Evolutionary conservation across 495 filamentous ascomycete genomes (phyloP), one percentile per base, ranked within the genome.

Genomic region (Xylaria telfairii): DNA sequence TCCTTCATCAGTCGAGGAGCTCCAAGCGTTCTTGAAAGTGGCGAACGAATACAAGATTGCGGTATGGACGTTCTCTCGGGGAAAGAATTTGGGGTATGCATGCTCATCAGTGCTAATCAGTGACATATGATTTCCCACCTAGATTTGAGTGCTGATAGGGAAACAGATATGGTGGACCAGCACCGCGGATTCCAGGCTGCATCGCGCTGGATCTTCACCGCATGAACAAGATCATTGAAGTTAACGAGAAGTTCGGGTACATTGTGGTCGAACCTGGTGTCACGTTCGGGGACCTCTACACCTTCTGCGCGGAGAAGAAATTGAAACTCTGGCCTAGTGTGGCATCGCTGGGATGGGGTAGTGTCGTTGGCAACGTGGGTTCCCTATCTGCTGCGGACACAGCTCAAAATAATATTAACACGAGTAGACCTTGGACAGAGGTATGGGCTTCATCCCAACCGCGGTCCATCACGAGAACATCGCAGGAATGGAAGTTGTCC

Each of bases 261-360:
- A 84, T 83, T 4, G 76, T 91, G 0, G 85, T 91, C 24, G 80
- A 86, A 73, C 87, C 87, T 0, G 87, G 87, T 8, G 88, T 90
- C 4, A 83, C 85, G 0, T 90, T 86, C 61, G 84, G 81, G 34
- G 84, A 85, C 26, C 75, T 89, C 26, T 86, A 89, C 68, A 79
- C 84, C 24, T 82, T 87, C 70, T 83, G 87, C 63, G 80, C 83
- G 42, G 80, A 78, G 39, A 68, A 83, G 7, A 82, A 81, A n/a
- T 81, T 84, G 62, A 85, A 84, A 59, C 77, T 89, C 6, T 88
- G 86, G 86, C 82, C 84, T 4, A 86, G 84, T 71, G 83, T 81
- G 4, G 86, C 88, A 5, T 84, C 84, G 63, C 75, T 90, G n/a
- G 87, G 87, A 51, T 86, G 88, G 75, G 88, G 87, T 4, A 87